phyloP scores from a whole-genome alignment of 1,284 basidiomycete genomes.

The Porogramme epimiltina region DNA sequence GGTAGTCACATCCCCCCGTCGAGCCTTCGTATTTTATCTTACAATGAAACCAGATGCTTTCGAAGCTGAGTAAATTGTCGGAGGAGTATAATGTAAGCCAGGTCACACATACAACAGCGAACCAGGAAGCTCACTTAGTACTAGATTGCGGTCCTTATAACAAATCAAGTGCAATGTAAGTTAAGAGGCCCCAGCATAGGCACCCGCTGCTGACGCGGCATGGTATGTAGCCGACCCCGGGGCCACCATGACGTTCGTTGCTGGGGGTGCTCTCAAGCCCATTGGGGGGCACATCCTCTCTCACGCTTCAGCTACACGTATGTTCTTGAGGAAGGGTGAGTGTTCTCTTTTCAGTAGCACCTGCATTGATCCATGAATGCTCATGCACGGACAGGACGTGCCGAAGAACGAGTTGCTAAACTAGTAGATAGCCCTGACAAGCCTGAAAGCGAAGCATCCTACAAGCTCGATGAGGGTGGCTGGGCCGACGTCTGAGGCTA shows the following conservation, averaged over 20 bases:
- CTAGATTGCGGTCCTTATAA: slow-evolving; percentile 84
- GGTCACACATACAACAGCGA: not conserved
- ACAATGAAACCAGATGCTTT: slow-evolving; percentile 67
- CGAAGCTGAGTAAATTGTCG: slow-evolving; percentile 86
- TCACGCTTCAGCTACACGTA: slow-evolving; percentile 82
- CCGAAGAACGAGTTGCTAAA: slow-evolving; percentile 95
- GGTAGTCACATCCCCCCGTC: slow-evolving; percentile 35
- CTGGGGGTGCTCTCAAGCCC: slow-evolving; percentile 84
- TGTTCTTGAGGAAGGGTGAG: slow-evolving; percentile 85
- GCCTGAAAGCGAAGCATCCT: slow-evolving; percentile 91
- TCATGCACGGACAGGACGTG: slow-evolving; percentile 59
- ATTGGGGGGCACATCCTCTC: slow-evolving; percentile 88
- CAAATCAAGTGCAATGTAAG: slow-evolving; percentile 90
- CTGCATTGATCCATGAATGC: not conserved
- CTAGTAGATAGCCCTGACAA: slow-evolving; percentile 91
- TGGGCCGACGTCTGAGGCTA: slow-evolving; percentile 66
- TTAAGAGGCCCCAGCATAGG: slow-evolving; percentile 1
- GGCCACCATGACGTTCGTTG: slow-evolving; percentile 93
- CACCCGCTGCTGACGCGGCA: not conserved
- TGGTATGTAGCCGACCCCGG: slow-evolving; percentile 78
- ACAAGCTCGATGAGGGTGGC: slow-evolving; percentile 86
- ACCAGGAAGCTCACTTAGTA: slow-evolving; percentile 15
- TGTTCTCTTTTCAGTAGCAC: not conserved
- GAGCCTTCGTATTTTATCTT: not conserved
- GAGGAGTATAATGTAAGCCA: slow-evolving; percentile 77